Evolutionary conservation across 2,329 filamentous ascomycete genomes (phyloP).

Genomic region (Neodidymelliopsis sp.): DNA sequence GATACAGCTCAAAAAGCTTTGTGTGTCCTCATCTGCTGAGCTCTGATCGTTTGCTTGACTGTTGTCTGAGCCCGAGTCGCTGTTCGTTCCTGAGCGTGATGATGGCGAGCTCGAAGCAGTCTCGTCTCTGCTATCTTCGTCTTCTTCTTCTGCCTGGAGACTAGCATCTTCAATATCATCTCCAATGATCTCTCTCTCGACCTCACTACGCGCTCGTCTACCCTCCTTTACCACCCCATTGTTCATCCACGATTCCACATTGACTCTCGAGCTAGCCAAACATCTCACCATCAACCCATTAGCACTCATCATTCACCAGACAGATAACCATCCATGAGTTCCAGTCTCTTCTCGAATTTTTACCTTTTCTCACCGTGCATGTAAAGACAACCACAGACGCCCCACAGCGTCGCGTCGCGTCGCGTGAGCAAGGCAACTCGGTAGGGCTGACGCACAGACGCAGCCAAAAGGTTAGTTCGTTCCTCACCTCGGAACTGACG

Average conservation of each 20-base stretch:
- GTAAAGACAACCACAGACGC: no score
- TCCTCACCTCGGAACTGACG: slow-evolving; percentile 11
- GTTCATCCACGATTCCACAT: background rate
- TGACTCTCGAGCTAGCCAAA: slow-evolving; percentile 31
- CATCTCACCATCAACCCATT: slow-evolving; percentile 25
- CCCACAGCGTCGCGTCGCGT: slow-evolving; percentile 1
- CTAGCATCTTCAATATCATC: background rate
- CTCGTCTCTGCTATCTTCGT: background rate
- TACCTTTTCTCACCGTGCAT: no score
- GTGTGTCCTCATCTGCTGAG: background rate
- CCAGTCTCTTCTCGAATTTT: no score
- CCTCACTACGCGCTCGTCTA: no score
- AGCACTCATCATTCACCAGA: slow-evolving; percentile 23
- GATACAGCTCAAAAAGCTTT: slow-evolving; percentile 30
- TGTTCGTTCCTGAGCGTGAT: slow-evolving; percentile 4
- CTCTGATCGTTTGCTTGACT: background rate
- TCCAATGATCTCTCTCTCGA: no score
- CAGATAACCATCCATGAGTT: slow-evolving; percentile 1
- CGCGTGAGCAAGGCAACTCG: background rate
- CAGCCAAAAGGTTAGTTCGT: background rate
- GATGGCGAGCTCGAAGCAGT: slow-evolving; percentile 6
- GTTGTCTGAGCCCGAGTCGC: background rate
- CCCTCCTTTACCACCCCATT: background rate
- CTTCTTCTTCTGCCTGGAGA: background rate
- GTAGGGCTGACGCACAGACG: slow-evolving; percentile 15